phyloP scores from a whole-genome alignment of 202 grass and related monocot genomes.

The Musa balbisiana region DNA sequence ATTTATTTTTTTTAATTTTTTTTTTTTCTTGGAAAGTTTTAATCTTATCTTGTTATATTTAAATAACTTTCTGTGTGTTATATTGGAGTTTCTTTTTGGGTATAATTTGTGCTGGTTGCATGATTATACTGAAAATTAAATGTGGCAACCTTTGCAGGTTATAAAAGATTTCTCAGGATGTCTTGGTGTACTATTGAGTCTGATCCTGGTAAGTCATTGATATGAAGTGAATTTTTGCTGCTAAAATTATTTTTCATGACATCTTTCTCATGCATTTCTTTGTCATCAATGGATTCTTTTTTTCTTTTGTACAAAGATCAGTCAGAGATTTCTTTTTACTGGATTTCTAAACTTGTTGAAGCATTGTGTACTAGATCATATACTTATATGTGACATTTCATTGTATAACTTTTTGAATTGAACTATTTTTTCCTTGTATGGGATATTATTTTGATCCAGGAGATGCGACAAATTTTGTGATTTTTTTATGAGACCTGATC shows the following conservation, averaged over 20 bases:
- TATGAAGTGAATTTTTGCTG: not conserved
- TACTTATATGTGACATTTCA: no score
- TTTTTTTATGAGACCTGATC: not conserved
- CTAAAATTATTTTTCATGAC: not conserved
- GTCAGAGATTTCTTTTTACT: not conserved
- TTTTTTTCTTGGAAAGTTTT: not conserved
- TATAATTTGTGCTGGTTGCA: not conserved
- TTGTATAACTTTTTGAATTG: no score
- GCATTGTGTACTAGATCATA: not conserved
- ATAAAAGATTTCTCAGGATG: constrained; percentile 38
- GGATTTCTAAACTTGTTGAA: not conserved
- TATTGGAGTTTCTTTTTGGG: not conserved
- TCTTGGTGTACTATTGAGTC: constrained; percentile 98
- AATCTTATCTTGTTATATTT: not conserved
- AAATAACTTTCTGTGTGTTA: not conserved
- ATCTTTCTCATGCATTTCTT: not conserved
- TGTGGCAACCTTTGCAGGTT: not conserved
- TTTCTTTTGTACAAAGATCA: no score
- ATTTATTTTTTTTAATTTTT: no score
- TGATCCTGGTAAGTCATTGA: constrained; percentile 59
- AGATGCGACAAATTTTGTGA: not conserved
- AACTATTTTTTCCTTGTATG: no score
- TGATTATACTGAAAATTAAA: no score
- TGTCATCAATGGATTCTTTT: not conserved
- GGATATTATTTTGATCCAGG: not conserved